Conservation (phyloP, 495 filamentous ascomycete genomes). For the Lasiosphaeria ovina region DNA sequence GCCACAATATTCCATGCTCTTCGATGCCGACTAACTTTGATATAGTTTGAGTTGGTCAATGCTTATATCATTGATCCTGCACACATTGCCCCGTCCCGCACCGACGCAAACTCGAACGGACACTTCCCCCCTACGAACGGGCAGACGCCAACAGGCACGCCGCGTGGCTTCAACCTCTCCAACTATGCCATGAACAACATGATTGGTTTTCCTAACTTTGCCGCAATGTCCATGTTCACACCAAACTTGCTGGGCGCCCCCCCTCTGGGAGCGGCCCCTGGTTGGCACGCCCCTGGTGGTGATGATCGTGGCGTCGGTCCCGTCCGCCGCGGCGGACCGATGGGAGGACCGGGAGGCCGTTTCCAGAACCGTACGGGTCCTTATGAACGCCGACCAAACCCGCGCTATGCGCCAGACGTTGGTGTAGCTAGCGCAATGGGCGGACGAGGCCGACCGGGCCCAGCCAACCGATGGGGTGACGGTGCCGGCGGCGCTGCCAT, state of each 20-base stretch:
- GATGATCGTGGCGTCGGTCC: conserved; percentile 50
- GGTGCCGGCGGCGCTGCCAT: conserved; percentile 65
- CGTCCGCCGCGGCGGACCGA: conserved; percentile 45
- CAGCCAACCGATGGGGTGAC: conserved; percentile 60
- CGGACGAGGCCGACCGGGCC: conserved; percentile 46
- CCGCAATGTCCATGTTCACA: conserved; percentile 48
- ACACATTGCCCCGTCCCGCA: conserved; percentile 85
- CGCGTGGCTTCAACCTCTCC: conserved; percentile 86
- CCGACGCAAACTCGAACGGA: conserved; percentile 95
- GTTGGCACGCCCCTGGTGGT: conserved; percentile 43
- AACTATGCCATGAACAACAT: conserved; percentile 57
- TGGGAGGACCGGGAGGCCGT: conserved; percentile 31
- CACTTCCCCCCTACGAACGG: conserved; percentile 81
- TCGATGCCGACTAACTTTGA: conserved; percentile 21
- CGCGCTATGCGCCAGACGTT: conserved; percentile 31
- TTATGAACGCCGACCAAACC: conserved; percentile 51
- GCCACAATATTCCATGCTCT: not conserved
- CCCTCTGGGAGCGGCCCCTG: conserved; percentile 39
- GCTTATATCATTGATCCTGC: conserved; percentile 90
- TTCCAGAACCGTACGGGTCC: conserved; percentile 48
- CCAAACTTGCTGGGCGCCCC: conserved; percentile 56
- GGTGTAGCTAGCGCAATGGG: conserved; percentile 37
- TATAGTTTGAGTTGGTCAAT: conserved; percentile 81
- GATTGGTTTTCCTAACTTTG: conserved; percentile 53
- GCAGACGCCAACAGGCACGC: conserved; percentile 75